Conservation (phyloP, 108 stramenopile genomes). For the Parietichytrium sp. region DNA sequence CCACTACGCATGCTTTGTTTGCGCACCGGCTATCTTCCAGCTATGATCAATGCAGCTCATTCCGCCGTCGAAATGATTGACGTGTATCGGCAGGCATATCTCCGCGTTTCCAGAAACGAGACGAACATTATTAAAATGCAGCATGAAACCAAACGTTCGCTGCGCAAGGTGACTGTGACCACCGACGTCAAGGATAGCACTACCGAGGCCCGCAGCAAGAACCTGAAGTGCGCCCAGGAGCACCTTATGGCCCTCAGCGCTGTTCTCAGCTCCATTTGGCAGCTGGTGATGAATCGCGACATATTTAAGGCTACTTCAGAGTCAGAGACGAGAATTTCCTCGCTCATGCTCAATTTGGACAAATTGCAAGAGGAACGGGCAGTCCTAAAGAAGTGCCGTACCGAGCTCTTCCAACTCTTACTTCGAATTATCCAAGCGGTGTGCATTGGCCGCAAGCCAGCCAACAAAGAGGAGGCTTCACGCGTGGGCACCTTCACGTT, state of each 20-base stretch:
- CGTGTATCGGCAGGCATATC: not conserved
- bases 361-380: not conserved
- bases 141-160: not conserved
- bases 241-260: constrained; percentile 5
- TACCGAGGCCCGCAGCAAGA: not conserved
- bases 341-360: not conserved
- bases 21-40: not conserved
- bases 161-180: not conserved
- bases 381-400: not conserved
- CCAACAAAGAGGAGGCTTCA: not conserved
- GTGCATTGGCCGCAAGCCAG: constrained; percentile 1
- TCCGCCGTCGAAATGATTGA: not conserved
- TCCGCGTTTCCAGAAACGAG: not conserved
- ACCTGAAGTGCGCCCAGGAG: not conserved
- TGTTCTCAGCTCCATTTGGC: not conserved
- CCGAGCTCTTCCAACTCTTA: not conserved
- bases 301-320: not conserved
- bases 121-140: not conserved
- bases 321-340: not conserved
- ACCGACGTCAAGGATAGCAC: not conserved
- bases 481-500: not conserved
- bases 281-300: not conserved
- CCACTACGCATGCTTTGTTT: not conserved
- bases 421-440: not conserved
- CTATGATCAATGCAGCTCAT: not conserved